phyloP scores from a whole-genome alignment of 805 yeast genomes.

The Candida tallmaniae region DNA sequence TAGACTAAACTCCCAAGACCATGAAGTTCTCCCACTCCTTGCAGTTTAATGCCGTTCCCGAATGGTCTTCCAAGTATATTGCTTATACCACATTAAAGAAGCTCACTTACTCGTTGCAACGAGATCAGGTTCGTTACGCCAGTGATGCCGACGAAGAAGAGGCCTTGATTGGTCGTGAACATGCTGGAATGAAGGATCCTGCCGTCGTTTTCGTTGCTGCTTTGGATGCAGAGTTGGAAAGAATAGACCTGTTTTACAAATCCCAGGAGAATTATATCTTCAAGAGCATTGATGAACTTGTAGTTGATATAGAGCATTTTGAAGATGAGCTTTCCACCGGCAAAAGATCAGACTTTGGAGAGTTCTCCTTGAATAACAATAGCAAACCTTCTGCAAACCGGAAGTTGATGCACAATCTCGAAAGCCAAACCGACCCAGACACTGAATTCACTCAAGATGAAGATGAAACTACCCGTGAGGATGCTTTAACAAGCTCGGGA shows the following conservation, averaged over 20 bases:
- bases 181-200: conserved; percentile 38
- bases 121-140: conserved; percentile 42
- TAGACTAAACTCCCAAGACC: background rate
- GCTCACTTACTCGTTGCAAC: conserved; percentile 75
- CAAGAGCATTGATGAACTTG: conserved; percentile 50
- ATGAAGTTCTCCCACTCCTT: conserved; percentile 96
- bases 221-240: conserved; percentile 68
- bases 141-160: conserved; percentile 26
- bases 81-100: conserved; percentile 87
- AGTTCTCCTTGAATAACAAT: conserved; percentile 3
- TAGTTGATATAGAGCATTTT: conserved; percentile 61
- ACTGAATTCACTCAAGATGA: conserved; percentile 34
- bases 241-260: conserved; percentile 71
- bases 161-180: conserved; percentile 27
- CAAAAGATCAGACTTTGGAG: conserved; percentile 4
- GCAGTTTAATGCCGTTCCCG: conserved; percentile 97
- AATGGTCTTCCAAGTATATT: conserved; percentile 91
- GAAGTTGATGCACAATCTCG: conserved; percentile 3
- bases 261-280: conserved; percentile 59
- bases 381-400: conserved; percentile 2
- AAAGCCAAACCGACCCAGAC: conserved; percentile 21
- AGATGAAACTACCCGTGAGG: no score
- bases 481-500: conserved; percentile 1
- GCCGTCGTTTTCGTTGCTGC: conserved; percentile 61
- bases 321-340: conserved; percentile 30